Base-by-base conservation (phyloP, 179 eudicot genomes). In the Corrigiola litoralis region DNA sequence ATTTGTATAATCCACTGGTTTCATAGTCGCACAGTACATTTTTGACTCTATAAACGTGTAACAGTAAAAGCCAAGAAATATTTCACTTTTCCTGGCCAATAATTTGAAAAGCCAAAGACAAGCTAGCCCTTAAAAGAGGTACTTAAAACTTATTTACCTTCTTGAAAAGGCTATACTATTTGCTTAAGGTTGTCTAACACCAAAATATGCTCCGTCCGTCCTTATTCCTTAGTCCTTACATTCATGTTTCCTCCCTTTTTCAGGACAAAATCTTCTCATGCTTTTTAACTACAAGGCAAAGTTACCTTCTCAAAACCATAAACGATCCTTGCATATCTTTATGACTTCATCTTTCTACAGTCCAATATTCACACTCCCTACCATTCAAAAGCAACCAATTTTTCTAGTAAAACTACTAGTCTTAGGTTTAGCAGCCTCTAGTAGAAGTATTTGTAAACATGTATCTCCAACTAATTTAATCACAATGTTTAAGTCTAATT, bases 101-200 rank as follows among this genome's bases (percentile, higher is more conserved):
- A 8, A 24, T 40, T 25, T 12, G 55, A 29, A 32, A 23, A 36
- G 36, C 45, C 12, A 18, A 11, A 24, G 34, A 31, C 13, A 49
- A 14, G 34, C 65, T 40, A 25, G 33, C 47, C 23, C 6, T 4
- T 17, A 12, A 14, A 48, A 48, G 29, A 45, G 36, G n/a, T 42
- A 27, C 28, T 61, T 31, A 17, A 28, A 25, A 44, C 16, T 36
- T 7, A 5, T 18, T 23, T 66, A 24, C 28, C 21, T 12, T 40
- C 6, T 5, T 13, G 21, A 4, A 42, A 21, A 27, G 17, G 50
- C 33, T 29, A n/a, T 38, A 58, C 12, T 21, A n/a, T 54, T 45
- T 12, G 31, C 63, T 67, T 67, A 56, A 67, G 63, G 44, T 38
- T 54, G 23, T 47, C 67, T 36, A 31, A 63, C 32, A 17, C 18